Base-by-base conservation (phyloP, 2,329 filamentous ascomycete species). In the Neofusicoccum kwambonambiense region DNA sequence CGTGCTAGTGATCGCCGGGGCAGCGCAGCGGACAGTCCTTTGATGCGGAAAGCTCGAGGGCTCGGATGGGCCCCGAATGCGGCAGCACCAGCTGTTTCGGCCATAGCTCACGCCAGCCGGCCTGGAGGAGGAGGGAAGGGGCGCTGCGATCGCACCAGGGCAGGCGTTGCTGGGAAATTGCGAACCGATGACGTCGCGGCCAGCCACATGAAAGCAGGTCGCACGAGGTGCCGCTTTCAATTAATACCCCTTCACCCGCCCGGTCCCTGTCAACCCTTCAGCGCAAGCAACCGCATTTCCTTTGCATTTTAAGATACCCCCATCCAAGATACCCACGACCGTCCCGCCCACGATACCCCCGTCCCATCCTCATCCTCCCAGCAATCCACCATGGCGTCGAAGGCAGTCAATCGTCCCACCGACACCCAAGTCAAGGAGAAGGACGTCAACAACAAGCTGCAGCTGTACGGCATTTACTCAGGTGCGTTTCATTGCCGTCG, bases 371-470 rank as follows among this genome's bases (percentile, higher is more conserved):
- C 27, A 13, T n/a, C 39, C 41, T n/a, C 17, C 34, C 39, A 2
- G 7, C 22, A 37, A 45, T 47, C 31, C 37, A 64, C 39, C 37
- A 64, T 64, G 61, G 41, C 60, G 13, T 52, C 49, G 47, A 56
- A 37, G 22, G 45, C 74, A 65, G 90, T 94, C 74, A 93, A 95
- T 78, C 86, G 84, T 71, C 91, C 92, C 37, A 89, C 87, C 68
- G 85, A 95, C 78, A 73, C 84, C 67, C 89, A 90, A 81, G 78
- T 86, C 77, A 94, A 93, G 85, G 92, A 96, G 82, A 86, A 81
- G 74, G 87, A 97, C 77, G 89, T 98, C 80, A 95, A 95, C 80
- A 87, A 89, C 76, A 99, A 99, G 83, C 88, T 99, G 60, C 93
- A 97, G 80, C 80, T 98, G 42, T 99, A 96, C 74, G 95, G 94